Evolutionary conservation across 768 basidiomycete genomes (phyloP).

Genomic region (Leccinum boreale): DNA sequence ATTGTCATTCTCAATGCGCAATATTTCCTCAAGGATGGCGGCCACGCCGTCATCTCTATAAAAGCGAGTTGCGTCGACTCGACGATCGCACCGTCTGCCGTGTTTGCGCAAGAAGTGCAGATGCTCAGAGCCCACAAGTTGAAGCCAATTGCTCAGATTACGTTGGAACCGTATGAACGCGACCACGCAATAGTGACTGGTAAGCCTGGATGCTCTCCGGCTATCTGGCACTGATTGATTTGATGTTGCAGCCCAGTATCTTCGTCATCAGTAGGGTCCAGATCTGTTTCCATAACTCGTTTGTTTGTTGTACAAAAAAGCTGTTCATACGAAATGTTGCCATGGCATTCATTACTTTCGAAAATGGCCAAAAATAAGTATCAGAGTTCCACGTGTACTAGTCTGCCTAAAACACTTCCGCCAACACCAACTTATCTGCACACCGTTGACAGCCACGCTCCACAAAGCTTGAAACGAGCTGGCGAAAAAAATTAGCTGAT

Average conservation of each 20-base stretch:
- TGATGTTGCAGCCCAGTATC: conserved; percentile 40
- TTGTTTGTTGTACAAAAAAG: conserved; percentile 16
- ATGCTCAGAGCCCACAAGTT: conserved; percentile 72
- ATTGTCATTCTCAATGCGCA: conserved; percentile 92
- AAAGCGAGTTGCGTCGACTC: conserved; percentile 99
- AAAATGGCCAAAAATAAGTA: neutral
- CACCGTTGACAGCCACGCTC: neutral
- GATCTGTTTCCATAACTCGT: neutral
- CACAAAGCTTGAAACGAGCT: neutral
- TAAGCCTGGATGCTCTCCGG: conserved; percentile 30
- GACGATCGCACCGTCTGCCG: conserved; percentile 82
- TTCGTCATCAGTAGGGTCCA: conserved; percentile 38
- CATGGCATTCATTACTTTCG: neutral
- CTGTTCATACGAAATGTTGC: conserved; percentile 19
- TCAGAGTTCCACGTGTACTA: conserved; percentile 10
- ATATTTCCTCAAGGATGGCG: conserved; percentile 92
- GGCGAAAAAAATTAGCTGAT: conserved; percentile 39
- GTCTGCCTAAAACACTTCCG: neutral
- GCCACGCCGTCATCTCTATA: conserved; percentile 94
- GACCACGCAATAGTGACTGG: conserved; percentile 90
- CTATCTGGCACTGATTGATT: neutral
- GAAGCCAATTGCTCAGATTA: conserved; percentile 95
- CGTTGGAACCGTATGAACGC: conserved; percentile 89
- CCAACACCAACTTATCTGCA: neutral
- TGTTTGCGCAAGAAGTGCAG: conserved; percentile 88